Conservation (phyloP, 2,329 filamentous ascomycete species). For the Colletotrichum sp. region DNA sequence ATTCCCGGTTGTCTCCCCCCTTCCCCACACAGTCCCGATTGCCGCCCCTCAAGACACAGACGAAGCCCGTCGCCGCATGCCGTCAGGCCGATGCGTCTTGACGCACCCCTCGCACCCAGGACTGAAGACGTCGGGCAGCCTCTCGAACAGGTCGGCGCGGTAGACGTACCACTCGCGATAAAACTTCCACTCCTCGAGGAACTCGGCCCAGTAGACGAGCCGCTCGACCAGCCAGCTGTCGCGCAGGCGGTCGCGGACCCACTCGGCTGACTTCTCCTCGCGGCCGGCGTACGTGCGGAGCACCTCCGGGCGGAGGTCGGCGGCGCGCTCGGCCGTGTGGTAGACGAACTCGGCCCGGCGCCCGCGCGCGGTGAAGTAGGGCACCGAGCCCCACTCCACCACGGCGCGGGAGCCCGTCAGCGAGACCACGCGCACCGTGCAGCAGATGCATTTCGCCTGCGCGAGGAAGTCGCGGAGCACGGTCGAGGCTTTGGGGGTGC, state of each 20-base stretch:
- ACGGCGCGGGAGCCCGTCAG: slow-evolving; percentile 18
- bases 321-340: slow-evolving; percentile 16
- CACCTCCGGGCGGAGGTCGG: slow-evolving; percentile 19
- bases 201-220: slow-evolving; percentile 23
- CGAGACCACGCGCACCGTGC: slow-evolving; percentile 21
- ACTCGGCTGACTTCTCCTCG: background rate
- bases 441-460: slow-evolving; percentile 17
- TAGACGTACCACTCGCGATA: slow-evolving; percentile 24
- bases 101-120: slow-evolving; percentile 17
- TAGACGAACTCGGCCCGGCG: slow-evolving; percentile 20
- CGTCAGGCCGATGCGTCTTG: slow-evolving; percentile 14
- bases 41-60: background rate
- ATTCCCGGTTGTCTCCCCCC: background rate
- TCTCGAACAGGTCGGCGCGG: slow-evolving; percentile 16
- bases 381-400: slow-evolving; percentile 20
- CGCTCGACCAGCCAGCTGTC: slow-evolving; percentile 25
- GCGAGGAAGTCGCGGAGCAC: slow-evolving; percentile 18
- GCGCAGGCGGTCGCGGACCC: slow-evolving; percentile 16
- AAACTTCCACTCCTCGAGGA: slow-evolving; percentile 23
- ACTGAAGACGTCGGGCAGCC: slow-evolving; percentile 16
- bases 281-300: background rate
- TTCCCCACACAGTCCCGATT: background rate
- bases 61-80: slow-evolving; percentile 9
- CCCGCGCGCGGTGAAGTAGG: slow-evolving; percentile 22
- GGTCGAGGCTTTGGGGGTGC: slow-evolving; percentile 15